Conservation (phyloP, 768 basidiomycete genomes). For the Lactarius quietus region DNA sequence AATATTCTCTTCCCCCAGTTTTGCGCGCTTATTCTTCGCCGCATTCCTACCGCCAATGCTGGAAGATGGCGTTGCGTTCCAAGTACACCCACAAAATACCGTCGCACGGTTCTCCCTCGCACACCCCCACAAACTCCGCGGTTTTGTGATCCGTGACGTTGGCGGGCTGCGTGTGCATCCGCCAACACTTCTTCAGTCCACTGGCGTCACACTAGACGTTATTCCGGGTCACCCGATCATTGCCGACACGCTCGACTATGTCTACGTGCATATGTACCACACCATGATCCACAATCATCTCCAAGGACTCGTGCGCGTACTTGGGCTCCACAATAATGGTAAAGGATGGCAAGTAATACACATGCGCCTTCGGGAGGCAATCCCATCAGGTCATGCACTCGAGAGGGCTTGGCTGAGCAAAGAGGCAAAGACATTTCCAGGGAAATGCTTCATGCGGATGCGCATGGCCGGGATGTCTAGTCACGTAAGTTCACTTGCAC, state of each 20-base stretch:
- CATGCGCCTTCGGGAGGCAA: conserved; percentile 39
- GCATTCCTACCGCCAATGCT: conserved; percentile 55
- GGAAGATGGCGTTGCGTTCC: conserved; percentile 54
- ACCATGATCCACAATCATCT: conserved; percentile 57
- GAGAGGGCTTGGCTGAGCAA: conserved; percentile 49
- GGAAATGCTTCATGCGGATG: conserved; percentile 58
- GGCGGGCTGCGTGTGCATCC: conserved; percentile 54
- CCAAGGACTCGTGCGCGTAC: conserved; percentile 55
- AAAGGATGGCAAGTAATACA: conserved; percentile 51
- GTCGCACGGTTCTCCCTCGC: conserved; percentile 49
- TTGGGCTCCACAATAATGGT: conserved; percentile 54
- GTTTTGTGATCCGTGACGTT: conserved; percentile 57
- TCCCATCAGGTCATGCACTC: conserved; percentile 47
- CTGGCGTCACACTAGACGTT: conserved; percentile 48
- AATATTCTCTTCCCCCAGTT: conserved; percentile 34
- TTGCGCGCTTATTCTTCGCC: conserved; percentile 47
- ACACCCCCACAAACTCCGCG: conserved; percentile 45
- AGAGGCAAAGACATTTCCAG: conserved; percentile 46
- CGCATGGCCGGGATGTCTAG: conserved; percentile 53
- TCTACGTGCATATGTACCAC: conserved; percentile 56
- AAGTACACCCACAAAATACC: conserved; percentile 59
- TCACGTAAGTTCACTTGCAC: conserved; percentile 40
- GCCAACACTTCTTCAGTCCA: conserved; percentile 46
- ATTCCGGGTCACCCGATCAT: conserved; percentile 40
- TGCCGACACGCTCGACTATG: conserved; percentile 49